Evolutionary conservation across 2,329 filamentous ascomycete species (phyloP).

Genomic region (Pseudogymnoascus sp.): DNA sequence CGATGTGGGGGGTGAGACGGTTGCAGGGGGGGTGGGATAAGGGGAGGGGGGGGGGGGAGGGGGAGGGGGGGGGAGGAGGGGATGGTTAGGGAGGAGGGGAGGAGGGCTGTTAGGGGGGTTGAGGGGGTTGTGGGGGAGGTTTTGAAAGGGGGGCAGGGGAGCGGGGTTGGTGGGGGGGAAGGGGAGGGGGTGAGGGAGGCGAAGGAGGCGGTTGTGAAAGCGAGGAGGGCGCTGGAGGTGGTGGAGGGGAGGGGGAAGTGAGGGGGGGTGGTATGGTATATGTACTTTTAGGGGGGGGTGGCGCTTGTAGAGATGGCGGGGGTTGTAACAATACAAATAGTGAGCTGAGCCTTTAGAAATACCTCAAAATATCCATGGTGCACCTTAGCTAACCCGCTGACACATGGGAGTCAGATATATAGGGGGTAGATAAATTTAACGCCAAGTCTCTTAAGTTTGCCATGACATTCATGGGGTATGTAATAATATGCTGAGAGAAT

Average conservation of each 20-base stretch:
- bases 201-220: constrained; percentile 16
- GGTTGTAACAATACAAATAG: neutral
- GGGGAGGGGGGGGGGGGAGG: constrained; percentile 41
- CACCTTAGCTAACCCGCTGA: no score
- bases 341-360: neutral
- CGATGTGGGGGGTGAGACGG: constrained; percentile 48
- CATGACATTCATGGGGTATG: no score
- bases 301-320: neutral
- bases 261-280: neutral
- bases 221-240: constrained; percentile 11
- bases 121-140: constrained; percentile 44
- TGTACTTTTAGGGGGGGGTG: neutral
- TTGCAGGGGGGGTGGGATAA: constrained; percentile 62
- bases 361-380: no score
- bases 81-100: constrained; percentile 55
- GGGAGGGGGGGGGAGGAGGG: constrained; percentile 53
- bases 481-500: neutral
- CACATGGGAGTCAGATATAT: no score
- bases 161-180: no score
- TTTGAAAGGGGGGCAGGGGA: constrained; percentile 25
- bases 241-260: neutral
- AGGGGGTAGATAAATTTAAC: no score
- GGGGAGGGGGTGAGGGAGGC: constrained; percentile 20
- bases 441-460: no score
- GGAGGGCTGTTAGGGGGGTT: constrained; percentile 49